Conservation (phyloP, 345 rosid species). For the Dovyalis caffra region DNA sequence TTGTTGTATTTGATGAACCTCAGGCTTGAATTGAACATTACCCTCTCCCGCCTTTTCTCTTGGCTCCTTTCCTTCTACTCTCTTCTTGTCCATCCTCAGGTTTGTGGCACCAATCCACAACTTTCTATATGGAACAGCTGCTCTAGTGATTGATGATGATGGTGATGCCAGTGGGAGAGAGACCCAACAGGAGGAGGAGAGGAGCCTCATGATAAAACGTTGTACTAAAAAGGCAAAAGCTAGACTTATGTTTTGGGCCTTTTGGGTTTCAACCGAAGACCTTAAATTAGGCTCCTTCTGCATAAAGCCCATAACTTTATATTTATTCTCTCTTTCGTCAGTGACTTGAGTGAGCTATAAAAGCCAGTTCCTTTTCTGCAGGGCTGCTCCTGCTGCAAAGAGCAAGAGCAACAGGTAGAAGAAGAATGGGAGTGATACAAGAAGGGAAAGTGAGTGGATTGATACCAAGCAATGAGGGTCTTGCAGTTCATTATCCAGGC, state of each 20-base stretch:
- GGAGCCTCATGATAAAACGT: too few relatives aligned
- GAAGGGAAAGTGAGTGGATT: constrained; percentile 67
- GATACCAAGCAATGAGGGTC: constrained; percentile 53
- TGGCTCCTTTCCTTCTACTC: not conserved
- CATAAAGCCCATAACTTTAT: too few relatives aligned
- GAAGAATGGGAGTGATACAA: constrained; percentile 61
- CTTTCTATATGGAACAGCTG: not conserved
- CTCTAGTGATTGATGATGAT: not conserved
- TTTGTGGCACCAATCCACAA: constrained; percentile 6
- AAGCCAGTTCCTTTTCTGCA: not conserved
- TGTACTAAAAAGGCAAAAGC: not conserved
- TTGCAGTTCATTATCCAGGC: constrained; percentile 79
- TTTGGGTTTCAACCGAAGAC: not conserved
- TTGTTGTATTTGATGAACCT: constrained; percentile 22
- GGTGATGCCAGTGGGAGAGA: not conserved
- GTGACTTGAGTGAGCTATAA: not conserved
- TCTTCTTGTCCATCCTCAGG: constrained; percentile 23
- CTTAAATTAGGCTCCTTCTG: too few relatives aligned
- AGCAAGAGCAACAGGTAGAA: not conserved
- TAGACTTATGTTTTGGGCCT: too few relatives aligned
- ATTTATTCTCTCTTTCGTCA: not conserved
- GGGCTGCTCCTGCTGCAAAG: not conserved
- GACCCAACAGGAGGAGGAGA: not conserved
- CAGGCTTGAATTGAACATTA: constrained; percentile 24
- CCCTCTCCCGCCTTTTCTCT: not conserved